phyloP scores from a whole-genome alignment of 148 eudicot genomes.

The Arbutus unedo region DNA sequence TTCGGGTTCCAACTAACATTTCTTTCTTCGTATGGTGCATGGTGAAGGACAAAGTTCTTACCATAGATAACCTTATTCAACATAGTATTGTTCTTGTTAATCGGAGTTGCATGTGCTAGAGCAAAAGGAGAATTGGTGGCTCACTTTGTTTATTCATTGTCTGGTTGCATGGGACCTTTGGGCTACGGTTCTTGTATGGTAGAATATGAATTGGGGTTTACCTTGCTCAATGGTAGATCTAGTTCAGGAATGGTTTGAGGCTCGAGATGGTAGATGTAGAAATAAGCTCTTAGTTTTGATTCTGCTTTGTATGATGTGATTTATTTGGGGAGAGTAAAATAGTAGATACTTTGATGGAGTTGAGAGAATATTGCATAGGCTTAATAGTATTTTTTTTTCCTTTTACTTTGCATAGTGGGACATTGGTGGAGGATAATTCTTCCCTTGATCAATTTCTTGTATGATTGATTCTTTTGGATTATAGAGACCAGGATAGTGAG shows the following conservation, averaged over 20 bases:
- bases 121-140: too few relatives aligned
- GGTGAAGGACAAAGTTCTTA: background rate
- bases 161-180: background rate
- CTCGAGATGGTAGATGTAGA: background rate
- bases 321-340: background rate
- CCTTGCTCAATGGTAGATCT: background rate
- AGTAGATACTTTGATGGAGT: background rate
- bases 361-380: background rate
- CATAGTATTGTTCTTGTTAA: background rate
- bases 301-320: background rate
- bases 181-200: background rate
- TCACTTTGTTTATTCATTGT: background rate
- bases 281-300: background rate
- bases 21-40: background rate
- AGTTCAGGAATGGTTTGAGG: background rate
- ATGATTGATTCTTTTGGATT: too few relatives aligned
- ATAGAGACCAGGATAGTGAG: too few relatives aligned
- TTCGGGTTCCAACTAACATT: background rate
- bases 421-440: too few relatives aligned
- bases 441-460: too few relatives aligned
- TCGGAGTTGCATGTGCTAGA: too few relatives aligned
- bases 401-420: too few relatives aligned
- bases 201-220: background rate
- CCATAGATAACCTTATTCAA: background rate
- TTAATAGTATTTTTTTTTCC: too few relatives aligned